Base-by-base conservation (phyloP, 441 rosid genomes). In the Isatis lusitanica region DNA sequence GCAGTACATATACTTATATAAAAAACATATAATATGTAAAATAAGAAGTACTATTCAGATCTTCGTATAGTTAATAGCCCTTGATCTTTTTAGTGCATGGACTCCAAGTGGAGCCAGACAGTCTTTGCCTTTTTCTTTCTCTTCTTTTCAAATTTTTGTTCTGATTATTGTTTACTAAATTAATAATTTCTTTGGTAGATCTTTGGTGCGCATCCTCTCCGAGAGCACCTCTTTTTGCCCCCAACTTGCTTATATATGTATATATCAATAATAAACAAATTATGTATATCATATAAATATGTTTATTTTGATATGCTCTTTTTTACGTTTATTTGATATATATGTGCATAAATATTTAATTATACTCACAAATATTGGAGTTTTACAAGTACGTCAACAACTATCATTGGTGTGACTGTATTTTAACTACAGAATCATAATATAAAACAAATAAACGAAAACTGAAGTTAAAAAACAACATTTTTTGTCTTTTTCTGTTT, bases 201-300 rank as follows among this genome's bases (percentile, higher is more conserved):
- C 66, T 55, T 75, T 47, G 75, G 75, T 70, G 75, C 79, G 75
- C 62, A 63, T 70, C 79, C 66, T 70, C 79, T 57, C 33, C 46
- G 21, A 76, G 60, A 59, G 79, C 75, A 76, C 63, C 74, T 63
- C 39, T 47, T 63, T 57, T 57, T 70, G 48, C 55, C 36, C 36
- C 66, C 75, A 57, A 63, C 71, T 76, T 76, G 61, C 75, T 63
- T 47, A 51, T 63, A 61, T 61, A 12, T 38, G 26, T 43, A 39
- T 7, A 60, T 56, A 33, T 56, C 24, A 35, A 5, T 17, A 17
- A 11, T 11, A 47, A n/a, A 55, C 17, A 47, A 38, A 57, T 10
- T 38, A 33, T 63, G 11, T 39, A 38, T 48, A 9, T 67, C 12
- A 36, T 57, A 57, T 16, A 6, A 6, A 13, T 58, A 35, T n/a